Percentiles rank a stretch among this genome's conserved stretches.
Evolutionary conservation across 805 yeast genomes (phyloP).

Genomic region (Candida multigemmis): DNA sequence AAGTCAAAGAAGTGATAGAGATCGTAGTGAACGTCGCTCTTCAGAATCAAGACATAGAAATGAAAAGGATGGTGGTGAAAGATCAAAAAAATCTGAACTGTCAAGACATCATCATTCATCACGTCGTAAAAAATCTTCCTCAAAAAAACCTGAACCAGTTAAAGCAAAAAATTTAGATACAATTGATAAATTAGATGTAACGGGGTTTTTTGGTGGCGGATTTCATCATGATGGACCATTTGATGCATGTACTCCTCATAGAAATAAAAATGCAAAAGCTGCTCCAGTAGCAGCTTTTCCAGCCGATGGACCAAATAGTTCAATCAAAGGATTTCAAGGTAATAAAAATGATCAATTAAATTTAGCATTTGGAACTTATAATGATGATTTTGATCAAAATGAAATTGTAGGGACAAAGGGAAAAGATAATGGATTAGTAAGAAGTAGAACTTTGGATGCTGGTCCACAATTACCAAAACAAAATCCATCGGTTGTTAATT

Average conservation of each 20-base stretch:
- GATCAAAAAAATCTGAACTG: conserved; percentile 10
- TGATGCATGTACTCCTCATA: conserved; percentile 96
- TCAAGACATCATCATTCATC: conserved; percentile 14
- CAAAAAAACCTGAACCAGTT: conserved; percentile 31
- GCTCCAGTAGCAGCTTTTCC: conserved; percentile 97
- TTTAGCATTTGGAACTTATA: conserved; percentile 65
- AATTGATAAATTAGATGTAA: conserved; percentile 91
- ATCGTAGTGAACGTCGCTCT: conserved; percentile 8
- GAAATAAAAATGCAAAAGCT: conserved; percentile 64
- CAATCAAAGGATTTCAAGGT: conserved; percentile 63
- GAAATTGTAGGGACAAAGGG: conserved; percentile 20
- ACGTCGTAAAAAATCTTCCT: conserved; percentile 23
- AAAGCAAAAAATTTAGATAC: conserved; percentile 78
- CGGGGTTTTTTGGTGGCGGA: conserved; percentile 87
- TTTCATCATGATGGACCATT: conserved; percentile 99
- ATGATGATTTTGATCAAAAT: conserved; percentile 37
- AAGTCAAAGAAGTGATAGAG: conserved; percentile 6
- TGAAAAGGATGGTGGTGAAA: conserved; percentile 9
- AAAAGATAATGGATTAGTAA: conserved; percentile 7
- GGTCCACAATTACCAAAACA: conserved; percentile 33
- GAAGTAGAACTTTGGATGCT: conserved; percentile 11
- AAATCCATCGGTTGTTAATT: conserved; percentile 46
- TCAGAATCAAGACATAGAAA: conserved; percentile 5
- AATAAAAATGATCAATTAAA: conserved; percentile 46
- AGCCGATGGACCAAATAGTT: conserved; percentile 86